Base-by-base conservation (phyloP, 768 basidiomycete genomes). In the Leccinum boreale region DNA sequence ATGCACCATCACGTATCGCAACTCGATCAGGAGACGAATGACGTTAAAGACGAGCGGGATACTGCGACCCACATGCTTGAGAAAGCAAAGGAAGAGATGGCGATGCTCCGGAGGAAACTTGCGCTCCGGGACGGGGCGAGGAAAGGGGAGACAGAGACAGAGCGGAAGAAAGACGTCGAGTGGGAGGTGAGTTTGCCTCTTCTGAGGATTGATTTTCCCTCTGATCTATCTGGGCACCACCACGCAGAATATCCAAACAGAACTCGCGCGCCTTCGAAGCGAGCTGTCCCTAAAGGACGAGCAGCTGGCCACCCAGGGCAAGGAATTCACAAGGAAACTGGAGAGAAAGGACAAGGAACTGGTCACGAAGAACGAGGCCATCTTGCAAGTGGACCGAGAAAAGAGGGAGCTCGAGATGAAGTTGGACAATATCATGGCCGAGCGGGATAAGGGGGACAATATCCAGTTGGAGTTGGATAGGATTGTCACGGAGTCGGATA, bases 1-100 rank as follows among this genome's bases (percentile, higher is more conserved):
- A 79, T 97, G 46, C 91, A 98, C 65, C 73, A 80, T 5, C 87
- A 90, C 67, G 92, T 98, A 60, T 81, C 82, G 8, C 79, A 81
- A n/a, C 77, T 95, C 36, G 87, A 91, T 65, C 74, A 81, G 45
- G 89, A 90, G 73, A 84, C 80, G 70, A 70, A 64, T 11, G 82
- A 85, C 2, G 73, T 77, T 71, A 67, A 69, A 58, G 74, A 69
- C 51, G 75, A 88, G 63, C 75, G 85, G 10, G 76, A 74, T 52
- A 64, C 82, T 46, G 57, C 74, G 47, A 31, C 68, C 21, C 68
- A 12, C 42, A 36, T 45, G 8, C 31, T 49, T 0, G 31, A 44
- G 6, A 46, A 51, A 67, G 26, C 86, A 85, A 81, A 86, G 82
- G 75, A 85, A 83, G 76, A 88, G 85, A 59, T 85, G 84, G 5